phyloP scores from a whole-genome alignment of 805 yeast genomes.

The Saturnispora quitensis region DNA sequence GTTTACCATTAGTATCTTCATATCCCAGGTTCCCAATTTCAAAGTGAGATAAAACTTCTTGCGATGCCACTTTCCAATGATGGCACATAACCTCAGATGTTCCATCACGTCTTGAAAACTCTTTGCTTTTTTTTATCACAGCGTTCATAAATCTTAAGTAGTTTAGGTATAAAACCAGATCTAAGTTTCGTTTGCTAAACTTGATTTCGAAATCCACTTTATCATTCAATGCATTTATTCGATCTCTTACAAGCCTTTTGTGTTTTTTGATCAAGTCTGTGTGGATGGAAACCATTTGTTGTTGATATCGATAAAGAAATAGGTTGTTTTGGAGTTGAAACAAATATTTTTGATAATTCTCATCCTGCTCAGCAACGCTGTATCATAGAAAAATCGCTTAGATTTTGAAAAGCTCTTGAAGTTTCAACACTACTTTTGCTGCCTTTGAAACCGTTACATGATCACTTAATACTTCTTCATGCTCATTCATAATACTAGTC shows the following conservation, averaged over 20 bases:
- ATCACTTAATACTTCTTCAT: not conserved
- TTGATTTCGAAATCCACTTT: not conserved
- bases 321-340: not conserved
- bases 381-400: not conserved
- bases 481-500: slow-evolving; percentile 4
- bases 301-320: not conserved
- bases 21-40: not conserved
- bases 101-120: slow-evolving; percentile 31
- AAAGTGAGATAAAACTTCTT: slow-evolving; percentile 13
- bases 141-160: slow-evolving; percentile 38
- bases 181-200: slow-evolving; percentile 19
- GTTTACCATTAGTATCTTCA: not conserved
- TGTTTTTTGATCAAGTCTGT: slow-evolving; percentile 10
- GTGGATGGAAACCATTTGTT: slow-evolving; percentile 10
- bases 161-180: slow-evolving; percentile 34
- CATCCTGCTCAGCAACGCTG: not conserved
- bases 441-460: not conserved
- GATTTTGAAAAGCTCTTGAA: not conserved
- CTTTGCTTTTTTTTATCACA: slow-evolving; percentile 32
- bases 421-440: not conserved
- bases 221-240: slow-evolving; percentile 7
- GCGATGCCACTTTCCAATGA: slow-evolving; percentile 30
- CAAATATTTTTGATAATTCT: not conserved
- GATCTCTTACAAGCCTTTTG: slow-evolving; percentile 7
- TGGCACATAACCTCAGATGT: slow-evolving; percentile 34